Conservation (phyloP, 805 yeast species). For the Pichia nakasei region DNA sequence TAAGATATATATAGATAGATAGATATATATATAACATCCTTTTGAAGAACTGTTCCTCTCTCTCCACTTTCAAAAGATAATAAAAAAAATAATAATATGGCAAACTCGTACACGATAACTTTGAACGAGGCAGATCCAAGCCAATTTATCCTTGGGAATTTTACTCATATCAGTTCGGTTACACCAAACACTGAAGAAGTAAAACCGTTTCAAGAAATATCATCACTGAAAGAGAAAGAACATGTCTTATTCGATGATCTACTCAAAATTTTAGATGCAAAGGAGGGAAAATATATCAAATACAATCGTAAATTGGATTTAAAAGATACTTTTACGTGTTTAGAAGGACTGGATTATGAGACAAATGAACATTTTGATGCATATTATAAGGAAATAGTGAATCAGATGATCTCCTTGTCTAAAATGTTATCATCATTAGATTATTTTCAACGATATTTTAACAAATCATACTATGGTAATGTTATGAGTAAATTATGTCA, state of each 20-base stretch:
- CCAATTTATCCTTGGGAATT: background rate
- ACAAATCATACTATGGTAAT: slow-evolving; percentile 50
- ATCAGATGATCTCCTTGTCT: slow-evolving; percentile 52
- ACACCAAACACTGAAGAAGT: background rate
- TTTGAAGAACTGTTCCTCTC: no score
- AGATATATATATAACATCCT: no score
- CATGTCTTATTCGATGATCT: slow-evolving; percentile 65
- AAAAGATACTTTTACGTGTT: slow-evolving; percentile 27
- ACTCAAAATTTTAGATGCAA: slow-evolving; percentile 55
- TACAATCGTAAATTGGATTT: slow-evolving; percentile 57
- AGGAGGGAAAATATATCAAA: slow-evolving; percentile 71
- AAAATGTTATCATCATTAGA: slow-evolving; percentile 50
- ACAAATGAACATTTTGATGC: slow-evolving; percentile 67
- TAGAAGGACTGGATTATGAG: slow-evolving; percentile 67
- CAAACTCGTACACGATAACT: background rate
- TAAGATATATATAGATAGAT: no score
- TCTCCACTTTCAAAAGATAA: no score
- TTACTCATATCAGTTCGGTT: background rate
- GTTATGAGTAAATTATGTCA: slow-evolving; percentile 67
- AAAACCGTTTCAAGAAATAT: background rate
- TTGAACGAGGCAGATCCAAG: background rate
- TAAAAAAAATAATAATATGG: no score
- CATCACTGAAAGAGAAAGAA: slow-evolving; percentile 55
- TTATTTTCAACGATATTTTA: slow-evolving; percentile 53
- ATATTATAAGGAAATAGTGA: slow-evolving; percentile 61